Evolutionary conservation across 2,329 filamentous ascomycete genomes (phyloP), one percentile per base, ranked within the genome.

Genomic region (Exutisphaerella laricina): DNA sequence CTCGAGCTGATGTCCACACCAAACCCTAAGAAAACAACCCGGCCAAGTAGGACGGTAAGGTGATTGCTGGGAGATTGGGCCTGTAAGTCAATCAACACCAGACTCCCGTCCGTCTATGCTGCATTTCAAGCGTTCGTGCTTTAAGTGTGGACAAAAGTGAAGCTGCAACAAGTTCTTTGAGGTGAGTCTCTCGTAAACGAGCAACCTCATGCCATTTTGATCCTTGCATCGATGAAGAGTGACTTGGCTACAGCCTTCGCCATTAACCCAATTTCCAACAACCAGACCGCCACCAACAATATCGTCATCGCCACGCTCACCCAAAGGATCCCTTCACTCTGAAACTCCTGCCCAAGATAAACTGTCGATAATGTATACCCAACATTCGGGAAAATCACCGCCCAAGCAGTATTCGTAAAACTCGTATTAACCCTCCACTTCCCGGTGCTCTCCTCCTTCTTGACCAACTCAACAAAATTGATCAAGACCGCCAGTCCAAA

Each of bases 301-400:
- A 79, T 60, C 0, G 76, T 77, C 71, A 82, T 71, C 14, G 70
- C 76, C 9, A 73, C 74, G 0, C 71, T 71, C 14, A 80, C 66
- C 53, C 74, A 75, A 55, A 70, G 53, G 3, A 82, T 62, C 0
- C 67, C 74, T 0, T 68, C 50, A 50, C 75, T 82, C 2, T 69
- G 60, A 5, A 82, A 61, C 25, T 55, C 53, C 33, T 56, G 67
- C 1, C 75, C 79, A 28, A 82, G 67, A 16, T 74, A 67, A 33
- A 83, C 76, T 7, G 73, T 75, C 0, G 77, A 73, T 31, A 83
- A 67, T 1, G 76, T 78, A 45, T 82, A 76, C 0, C 80, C 80
- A 1, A 76, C 77, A 47, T 84, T 83, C 5, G 80, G 80, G 57
- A 84, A 84, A 28, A 84, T 74, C 58, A 80, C 77, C 3, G 77